Evolutionary conservation across 805 yeast genomes (phyloP).

Genomic region (Lipomyces mesembrius): DNA sequence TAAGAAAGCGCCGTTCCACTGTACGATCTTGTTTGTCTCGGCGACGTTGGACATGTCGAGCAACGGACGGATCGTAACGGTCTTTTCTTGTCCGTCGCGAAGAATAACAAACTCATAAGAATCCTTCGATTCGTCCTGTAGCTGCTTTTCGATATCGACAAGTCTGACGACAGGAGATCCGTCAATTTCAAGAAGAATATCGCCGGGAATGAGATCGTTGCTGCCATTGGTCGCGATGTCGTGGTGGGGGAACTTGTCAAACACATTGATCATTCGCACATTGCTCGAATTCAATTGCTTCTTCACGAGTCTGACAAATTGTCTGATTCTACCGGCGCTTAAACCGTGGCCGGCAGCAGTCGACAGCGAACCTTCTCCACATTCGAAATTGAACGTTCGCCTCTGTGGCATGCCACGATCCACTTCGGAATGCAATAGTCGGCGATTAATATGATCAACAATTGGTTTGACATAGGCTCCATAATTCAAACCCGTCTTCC

Average conservation of each 20-base stretch:
- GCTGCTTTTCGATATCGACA: slow-evolving; percentile 24
- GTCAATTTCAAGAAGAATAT: slow-evolving; percentile 31
- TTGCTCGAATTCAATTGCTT: slow-evolving; percentile 18
- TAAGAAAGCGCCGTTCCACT: slow-evolving; percentile 37
- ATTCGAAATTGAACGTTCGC: slow-evolving; percentile 34
- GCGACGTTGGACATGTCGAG: slow-evolving; percentile 10
- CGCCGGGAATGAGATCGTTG: slow-evolving; percentile 28
- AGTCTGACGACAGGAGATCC: slow-evolving; percentile 24
- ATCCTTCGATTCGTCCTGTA: slow-evolving; percentile 13
- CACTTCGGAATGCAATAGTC: not conserved
- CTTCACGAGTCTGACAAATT: slow-evolving; percentile 21
- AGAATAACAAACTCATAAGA: slow-evolving; percentile 20
- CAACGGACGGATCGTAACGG: slow-evolving; percentile 19
- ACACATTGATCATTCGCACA: slow-evolving; percentile 20
- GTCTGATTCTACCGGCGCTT: slow-evolving; percentile 19
- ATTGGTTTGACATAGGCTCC: slow-evolving; percentile 31
- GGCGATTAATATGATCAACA: slow-evolving; percentile 14
- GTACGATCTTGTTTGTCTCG: slow-evolving; percentile 17
- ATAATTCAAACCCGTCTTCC: slow-evolving; percentile 32
- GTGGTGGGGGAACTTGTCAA: slow-evolving; percentile 30
- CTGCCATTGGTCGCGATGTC: slow-evolving; percentile 11
- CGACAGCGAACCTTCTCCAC: slow-evolving; percentile 21
- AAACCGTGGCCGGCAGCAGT: slow-evolving; percentile 31
- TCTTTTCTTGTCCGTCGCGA: slow-evolving; percentile 26
- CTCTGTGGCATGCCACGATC: slow-evolving; percentile 2